Percentiles rank a stretch among this genome's conserved stretches.
These are phyloP conservation scores for Ophiocordyceps australis DNA, from an alignment of 2,329 filamentous ascomycete species.

Conservation along the genomic window DNA sequence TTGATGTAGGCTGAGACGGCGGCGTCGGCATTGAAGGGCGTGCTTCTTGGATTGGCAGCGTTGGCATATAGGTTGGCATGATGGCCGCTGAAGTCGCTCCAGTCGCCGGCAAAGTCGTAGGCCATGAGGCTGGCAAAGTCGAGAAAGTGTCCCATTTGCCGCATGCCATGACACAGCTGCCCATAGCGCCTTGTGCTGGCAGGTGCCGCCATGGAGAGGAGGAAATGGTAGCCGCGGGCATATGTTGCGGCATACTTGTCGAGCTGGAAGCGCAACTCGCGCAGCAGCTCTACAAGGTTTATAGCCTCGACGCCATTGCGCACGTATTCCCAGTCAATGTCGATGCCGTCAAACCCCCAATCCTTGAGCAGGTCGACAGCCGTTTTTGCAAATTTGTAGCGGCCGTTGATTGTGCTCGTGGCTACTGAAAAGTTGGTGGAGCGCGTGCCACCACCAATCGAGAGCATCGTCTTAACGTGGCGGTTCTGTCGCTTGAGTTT, in stretches of 20 bases:
- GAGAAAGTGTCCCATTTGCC: conserved; percentile 43
- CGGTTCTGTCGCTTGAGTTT: conserved; percentile 67
- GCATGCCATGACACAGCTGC: conserved; percentile 43
- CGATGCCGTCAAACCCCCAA: conserved; percentile 57
- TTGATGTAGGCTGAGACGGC: conserved; percentile 55
- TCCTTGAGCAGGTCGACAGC: conserved; percentile 63
- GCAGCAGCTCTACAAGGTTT: conserved; percentile 40
- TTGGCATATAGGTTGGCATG: conserved; percentile 61
- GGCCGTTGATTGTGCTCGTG: conserved; percentile 50
- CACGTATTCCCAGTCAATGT: conserved; percentile 55
- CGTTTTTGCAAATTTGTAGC: conserved; percentile 52
- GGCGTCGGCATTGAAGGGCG: conserved; percentile 58
- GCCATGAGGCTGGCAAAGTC: conserved; percentile 77
- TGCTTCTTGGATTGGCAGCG: conserved; percentile 35
- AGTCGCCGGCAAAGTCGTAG: conserved; percentile 75
- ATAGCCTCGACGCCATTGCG: conserved; percentile 32
- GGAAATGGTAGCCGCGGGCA: conserved; percentile 31
- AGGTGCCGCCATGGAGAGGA: conserved; percentile 45
- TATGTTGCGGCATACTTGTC: conserved; percentile 33
- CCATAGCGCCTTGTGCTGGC: conserved; percentile 44
- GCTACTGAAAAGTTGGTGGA: conserved; percentile 65
- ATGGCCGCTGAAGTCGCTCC: conserved; percentile 57
- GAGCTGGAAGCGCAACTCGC: conserved; percentile 35
- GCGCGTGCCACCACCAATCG: conserved; percentile 88
- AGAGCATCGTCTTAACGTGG: conserved; percentile 69